Evolutionary conservation across 2,329 filamentous ascomycete species (phyloP), one percentile per base, ranked within the genome.

Genomic region (Didymella keratinophila): DNA sequence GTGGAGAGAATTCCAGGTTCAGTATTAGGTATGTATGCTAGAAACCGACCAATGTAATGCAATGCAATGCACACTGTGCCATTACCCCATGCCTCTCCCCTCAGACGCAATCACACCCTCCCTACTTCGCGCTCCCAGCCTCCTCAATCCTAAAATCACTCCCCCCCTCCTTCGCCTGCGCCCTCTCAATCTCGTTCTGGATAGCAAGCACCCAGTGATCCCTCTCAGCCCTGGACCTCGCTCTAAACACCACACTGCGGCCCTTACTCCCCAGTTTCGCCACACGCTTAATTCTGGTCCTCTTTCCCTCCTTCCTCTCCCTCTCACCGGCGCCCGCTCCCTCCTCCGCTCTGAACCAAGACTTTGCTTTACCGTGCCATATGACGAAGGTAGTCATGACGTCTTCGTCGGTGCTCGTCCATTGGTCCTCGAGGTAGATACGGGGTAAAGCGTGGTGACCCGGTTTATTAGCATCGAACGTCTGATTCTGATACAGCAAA

Each of bases 191-290:
- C 77, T 89, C 87, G 61, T 85, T 85, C 52, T 83, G 83, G 57
- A 89, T 85, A 34, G 82, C 86, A 71, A 89, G 74, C 23, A 90
- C 87, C 87, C 87, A 90, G 65, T 86, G 83, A 74, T 90, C 87
- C 60, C 87, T 82, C 73, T 90, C 87, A 1, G 87, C 82, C 10
- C 87, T 79, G 71, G 84, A 88, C 52, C 87, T 80, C 34, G 87
- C 83, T 68, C 87, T 86, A 70, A 90, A 90, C 12, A 90, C 87
- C 47, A 89, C 83, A 39, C 84, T 86, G 42, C 86, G 78, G 4
- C 87, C 87, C 28, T 84, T 83, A 8, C 82, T 81, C 11, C 87
- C 87, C 27, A 89, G 73, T 60, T 84, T 82, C 27, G 85, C 85
- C 1, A 89, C 87, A 37, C 85, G 76, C 64, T 84, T 86, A 56